phyloP scores from a whole-genome alignment of 352 stramenopile genomes.

The Pythium grandisporangium region DNA sequence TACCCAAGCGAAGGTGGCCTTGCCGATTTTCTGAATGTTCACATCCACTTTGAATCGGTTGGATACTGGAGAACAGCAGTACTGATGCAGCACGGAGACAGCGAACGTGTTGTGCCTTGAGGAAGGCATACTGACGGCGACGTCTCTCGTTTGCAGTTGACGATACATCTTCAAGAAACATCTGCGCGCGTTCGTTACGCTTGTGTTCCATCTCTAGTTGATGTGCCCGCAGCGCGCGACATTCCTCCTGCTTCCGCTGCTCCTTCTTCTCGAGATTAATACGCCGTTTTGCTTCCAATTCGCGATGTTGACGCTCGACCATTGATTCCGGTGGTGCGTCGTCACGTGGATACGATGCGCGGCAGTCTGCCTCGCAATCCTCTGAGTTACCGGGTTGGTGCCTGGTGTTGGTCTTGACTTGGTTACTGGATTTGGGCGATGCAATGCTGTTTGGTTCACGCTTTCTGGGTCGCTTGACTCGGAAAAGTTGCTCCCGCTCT shows the following conservation, averaged over 20 bases:
- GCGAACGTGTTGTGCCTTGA: constrained; percentile 7
- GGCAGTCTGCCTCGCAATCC: too few relatives aligned
- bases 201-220: constrained; percentile 16
- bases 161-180: constrained; percentile 37
- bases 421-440: too few relatives aligned
- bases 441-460: too few relatives aligned
- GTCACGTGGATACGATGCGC: too few relatives aligned
- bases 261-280: constrained; percentile 6
- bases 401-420: too few relatives aligned
- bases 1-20: too few relatives aligned
- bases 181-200: constrained; percentile 29
- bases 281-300: constrained; percentile 18
- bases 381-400: too few relatives aligned
- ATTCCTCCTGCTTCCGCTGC: constrained; percentile 5
- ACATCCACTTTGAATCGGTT: constrained; percentile 29
- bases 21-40: too few relatives aligned
- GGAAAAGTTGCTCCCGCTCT: constrained; percentile 9
- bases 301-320: not conserved
- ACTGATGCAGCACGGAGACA: constrained; percentile 11
- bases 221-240: constrained; percentile 3
- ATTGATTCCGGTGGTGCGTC: too few relatives aligned
- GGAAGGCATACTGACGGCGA: constrained; percentile 2
- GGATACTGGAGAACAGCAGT: constrained; percentile 24
- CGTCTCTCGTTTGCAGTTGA: constrained; percentile 15
- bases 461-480: constrained; percentile 2